Conservation (phyloP, 2,329 filamentous ascomycete species). For the Akanthomyces dipterigenus region DNA sequence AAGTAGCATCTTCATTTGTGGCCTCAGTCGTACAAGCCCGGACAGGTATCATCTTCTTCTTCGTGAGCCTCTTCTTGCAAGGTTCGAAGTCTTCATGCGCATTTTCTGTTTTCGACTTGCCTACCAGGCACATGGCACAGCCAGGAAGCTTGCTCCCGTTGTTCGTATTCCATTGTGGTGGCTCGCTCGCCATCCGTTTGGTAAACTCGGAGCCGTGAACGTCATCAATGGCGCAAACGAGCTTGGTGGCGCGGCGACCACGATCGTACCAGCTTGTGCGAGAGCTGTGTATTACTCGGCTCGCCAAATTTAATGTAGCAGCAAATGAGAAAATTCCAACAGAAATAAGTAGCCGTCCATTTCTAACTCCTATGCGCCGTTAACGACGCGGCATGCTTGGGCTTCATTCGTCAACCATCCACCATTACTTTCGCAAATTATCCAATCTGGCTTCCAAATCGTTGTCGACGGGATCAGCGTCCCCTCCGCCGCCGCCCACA, state of each 20-base stretch:
- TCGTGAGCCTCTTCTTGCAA: no score
- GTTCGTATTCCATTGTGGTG: no score
- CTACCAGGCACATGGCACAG: no score
- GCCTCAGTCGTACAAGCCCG: no score
- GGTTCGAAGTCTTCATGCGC: no score
- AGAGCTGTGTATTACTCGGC: not conserved
- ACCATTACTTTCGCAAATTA: slow-evolving; percentile 60
- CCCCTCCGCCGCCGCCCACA: slow-evolving; percentile 57
- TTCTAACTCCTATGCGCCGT: not conserved
- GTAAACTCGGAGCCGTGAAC: no score
- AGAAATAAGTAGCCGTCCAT: not conserved
- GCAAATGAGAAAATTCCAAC: not conserved
- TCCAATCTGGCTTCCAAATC: slow-evolving; percentile 91
- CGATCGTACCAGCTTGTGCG: not conserved
- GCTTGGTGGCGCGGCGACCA: not conserved
- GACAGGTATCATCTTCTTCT: no score
- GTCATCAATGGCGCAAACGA: no score
- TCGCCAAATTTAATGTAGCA: not conserved
- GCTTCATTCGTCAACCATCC: not conserved
- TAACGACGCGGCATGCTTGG: not conserved
- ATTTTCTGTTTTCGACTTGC: no score
- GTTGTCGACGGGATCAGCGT: slow-evolving; percentile 69
- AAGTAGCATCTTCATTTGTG: no score
- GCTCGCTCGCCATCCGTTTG: no score
- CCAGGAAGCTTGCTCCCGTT: no score